Conservation (phyloP, 352 stramenopile species). For the Phytophthora syringae region DNA sequence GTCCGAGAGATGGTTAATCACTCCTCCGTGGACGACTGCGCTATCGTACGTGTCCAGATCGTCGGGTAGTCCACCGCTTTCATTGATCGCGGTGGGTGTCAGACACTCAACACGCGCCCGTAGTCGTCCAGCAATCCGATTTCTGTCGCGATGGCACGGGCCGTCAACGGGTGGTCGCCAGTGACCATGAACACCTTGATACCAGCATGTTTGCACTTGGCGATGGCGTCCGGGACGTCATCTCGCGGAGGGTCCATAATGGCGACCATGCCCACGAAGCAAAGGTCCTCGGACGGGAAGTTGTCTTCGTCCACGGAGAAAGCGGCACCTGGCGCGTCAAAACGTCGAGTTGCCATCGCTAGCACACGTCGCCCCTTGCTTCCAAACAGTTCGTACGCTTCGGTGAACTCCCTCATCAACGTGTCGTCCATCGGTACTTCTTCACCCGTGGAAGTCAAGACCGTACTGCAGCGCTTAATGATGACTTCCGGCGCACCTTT, state of each 20-base stretch:
- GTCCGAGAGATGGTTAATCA: constrained; percentile 38
- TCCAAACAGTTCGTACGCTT: constrained; percentile 55
- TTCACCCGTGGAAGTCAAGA: constrained; percentile 59
- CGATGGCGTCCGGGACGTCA: constrained; percentile 76
- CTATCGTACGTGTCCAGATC: constrained; percentile 48
- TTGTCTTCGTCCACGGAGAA: constrained; percentile 48
- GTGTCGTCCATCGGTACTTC: constrained; percentile 45
- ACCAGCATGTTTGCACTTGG: constrained; percentile 80
- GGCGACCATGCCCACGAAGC: constrained; percentile 91
- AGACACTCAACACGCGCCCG: constrained; percentile 30
- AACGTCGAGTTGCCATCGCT: constrained; percentile 48
- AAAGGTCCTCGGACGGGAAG: constrained; percentile 42
- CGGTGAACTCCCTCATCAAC: constrained; percentile 52
- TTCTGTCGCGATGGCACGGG: constrained; percentile 83
- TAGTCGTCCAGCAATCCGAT: constrained; percentile 80
- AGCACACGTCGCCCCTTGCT: constrained; percentile 53
- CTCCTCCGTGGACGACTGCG: constrained; percentile 65
- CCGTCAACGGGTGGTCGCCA: constrained; percentile 88
- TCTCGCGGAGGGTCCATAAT: constrained; percentile 93
- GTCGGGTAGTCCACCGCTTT: constrained; percentile 14
- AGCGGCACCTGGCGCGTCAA: constrained; percentile 12
- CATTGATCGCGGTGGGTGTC: constrained; percentile 3
- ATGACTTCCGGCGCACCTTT: constrained; percentile 96
- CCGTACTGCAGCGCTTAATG: constrained; percentile 82
- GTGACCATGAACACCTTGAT: constrained; percentile 95